These are phyloP conservation scores for Kwoniella bestiolae DNA, from an alignment of 768 basidiomycete genomes.

Conservation along the genomic window DNA sequence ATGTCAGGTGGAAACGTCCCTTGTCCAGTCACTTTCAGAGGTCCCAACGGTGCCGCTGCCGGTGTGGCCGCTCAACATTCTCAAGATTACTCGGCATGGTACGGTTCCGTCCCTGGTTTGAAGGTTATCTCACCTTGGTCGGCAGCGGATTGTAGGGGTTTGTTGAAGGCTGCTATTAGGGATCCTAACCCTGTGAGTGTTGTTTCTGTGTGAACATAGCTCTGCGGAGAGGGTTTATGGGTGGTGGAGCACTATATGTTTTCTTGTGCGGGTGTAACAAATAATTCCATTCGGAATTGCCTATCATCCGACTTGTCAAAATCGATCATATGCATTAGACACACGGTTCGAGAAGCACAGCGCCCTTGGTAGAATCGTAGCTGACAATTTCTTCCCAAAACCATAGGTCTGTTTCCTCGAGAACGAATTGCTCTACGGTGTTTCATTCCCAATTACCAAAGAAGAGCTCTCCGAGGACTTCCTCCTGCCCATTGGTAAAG, in stretches of 20 bases:
- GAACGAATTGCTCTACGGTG: conserved; percentile 98
- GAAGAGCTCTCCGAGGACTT: conserved; percentile 96
- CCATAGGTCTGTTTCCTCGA: conserved; percentile 84
- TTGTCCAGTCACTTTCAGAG: conserved; percentile 98
- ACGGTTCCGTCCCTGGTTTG: conserved; percentile 78
- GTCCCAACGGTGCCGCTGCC: conserved; percentile 96
- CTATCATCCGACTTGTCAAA: too few species aligned
- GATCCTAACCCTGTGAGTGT: conserved; percentile 87
- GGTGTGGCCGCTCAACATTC: conserved; percentile 69
- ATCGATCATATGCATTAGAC: too few species aligned
- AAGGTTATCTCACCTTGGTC: conserved; percentile 98
- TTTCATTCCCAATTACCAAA: conserved; percentile 91
- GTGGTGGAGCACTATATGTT: too few species aligned
- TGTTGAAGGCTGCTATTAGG: conserved; percentile 95
- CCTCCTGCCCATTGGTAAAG: conserved; percentile 94
- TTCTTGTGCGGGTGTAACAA: too few species aligned
- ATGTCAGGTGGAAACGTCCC: conserved; percentile 99
- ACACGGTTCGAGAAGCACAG: too few species aligned
- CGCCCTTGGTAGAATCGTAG: too few species aligned
- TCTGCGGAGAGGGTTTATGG: too few species aligned
- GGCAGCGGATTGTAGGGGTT: conserved; percentile 98
- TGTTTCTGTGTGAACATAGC: too few species aligned
- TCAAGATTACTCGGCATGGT: conserved; percentile 37
- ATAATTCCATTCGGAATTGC: too few species aligned
- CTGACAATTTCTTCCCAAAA: not conserved